Conservation (phyloP, 2,329 filamentous ascomycete genomes). For the Verticillium dahliae region DNA sequence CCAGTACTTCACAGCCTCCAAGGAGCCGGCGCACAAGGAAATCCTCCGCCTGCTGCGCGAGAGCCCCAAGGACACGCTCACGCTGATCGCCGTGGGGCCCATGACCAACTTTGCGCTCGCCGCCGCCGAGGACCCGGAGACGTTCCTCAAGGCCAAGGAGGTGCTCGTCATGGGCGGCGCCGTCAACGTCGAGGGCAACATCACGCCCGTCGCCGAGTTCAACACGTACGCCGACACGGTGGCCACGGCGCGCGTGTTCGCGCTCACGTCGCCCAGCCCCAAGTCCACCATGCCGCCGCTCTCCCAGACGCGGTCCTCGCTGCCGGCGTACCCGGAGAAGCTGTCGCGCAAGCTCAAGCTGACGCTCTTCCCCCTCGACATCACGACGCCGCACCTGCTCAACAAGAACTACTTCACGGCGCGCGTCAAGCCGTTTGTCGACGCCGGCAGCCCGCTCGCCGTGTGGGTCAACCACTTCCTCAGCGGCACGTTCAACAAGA, state of each 20-base stretch:
- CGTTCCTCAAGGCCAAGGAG: conserved; percentile 84
- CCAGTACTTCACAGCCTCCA: conserved; percentile 68
- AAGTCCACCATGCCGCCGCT: conserved; percentile 73
- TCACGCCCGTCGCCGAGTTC: conserved; percentile 84
- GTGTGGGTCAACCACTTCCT: conserved; percentile 70
- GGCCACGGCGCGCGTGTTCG: conserved; percentile 69
- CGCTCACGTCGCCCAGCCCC: conserved; percentile 68
- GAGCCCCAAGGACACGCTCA: conserved; percentile 76
- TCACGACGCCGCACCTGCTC: conserved; percentile 66
- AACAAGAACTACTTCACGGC: conserved; percentile 52
- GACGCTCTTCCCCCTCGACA: conserved; percentile 69
- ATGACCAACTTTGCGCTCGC: conserved; percentile 91
- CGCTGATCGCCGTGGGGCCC: conserved; percentile 84
- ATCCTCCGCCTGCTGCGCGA: conserved; percentile 82
- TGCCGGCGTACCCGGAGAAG: conserved; percentile 56
- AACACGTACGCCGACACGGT: conserved; percentile 87
- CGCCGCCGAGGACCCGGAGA: conserved; percentile 79
- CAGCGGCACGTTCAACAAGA: conserved; percentile 61
- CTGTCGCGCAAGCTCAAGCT: conserved; percentile 60
- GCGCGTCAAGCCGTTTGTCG: conserved; percentile 46
- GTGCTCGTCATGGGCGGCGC: conserved; percentile 94
- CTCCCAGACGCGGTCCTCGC: conserved; percentile 38
- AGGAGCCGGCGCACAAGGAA: conserved; percentile 68
- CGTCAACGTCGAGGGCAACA: conserved; percentile 73
- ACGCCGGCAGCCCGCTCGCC: conserved; percentile 64